Conservation (phyloP, 2,329 filamentous ascomycete genomes). For the Colletotrichum sojae region DNA sequence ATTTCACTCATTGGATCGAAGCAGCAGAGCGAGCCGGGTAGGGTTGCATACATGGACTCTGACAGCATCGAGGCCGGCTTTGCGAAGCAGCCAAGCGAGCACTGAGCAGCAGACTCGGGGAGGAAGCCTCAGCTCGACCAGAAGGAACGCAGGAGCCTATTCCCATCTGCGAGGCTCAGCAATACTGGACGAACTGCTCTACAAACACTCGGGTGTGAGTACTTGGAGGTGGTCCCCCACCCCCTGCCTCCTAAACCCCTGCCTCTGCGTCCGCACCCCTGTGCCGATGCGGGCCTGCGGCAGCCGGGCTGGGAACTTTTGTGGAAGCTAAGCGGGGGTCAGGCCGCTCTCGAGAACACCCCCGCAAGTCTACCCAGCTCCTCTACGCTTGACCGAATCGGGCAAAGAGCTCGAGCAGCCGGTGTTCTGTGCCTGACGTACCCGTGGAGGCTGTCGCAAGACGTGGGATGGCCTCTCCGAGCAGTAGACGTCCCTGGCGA, state of each 20-base stretch:
- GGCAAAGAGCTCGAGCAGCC: slow-evolving; percentile 37
- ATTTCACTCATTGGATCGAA: slow-evolving; percentile 25
- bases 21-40: slow-evolving; percentile 20
- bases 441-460: slow-evolving; percentile 16
- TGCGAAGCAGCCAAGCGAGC: slow-evolving; percentile 15
- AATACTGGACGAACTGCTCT: slow-evolving; percentile 6
- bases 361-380: slow-evolving; percentile 23
- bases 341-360: slow-evolving; percentile 28
- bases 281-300: slow-evolving; percentile 41
- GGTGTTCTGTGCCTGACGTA: slow-evolving; percentile 31
- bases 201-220: slow-evolving; percentile 2
- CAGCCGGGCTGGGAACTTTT: slow-evolving; percentile 41
- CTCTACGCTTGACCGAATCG: slow-evolving; percentile 27
- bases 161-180: slow-evolving; percentile 13
- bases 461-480: slow-evolving; percentile 15
- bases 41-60: slow-evolving; percentile 36
- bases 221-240: background rate
- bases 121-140: slow-evolving; percentile 3
- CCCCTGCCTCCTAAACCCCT: slow-evolving; percentile 20
- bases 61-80: slow-evolving; percentile 10
- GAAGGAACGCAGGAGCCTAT: slow-evolving; percentile 16
- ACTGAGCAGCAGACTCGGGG: background rate
- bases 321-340: slow-evolving; percentile 39
- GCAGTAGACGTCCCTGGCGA: slow-evolving; percentile 13
- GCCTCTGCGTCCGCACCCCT: slow-evolving; percentile 18